Conservation (phyloP, 768 basidiomycete species). For the Tylopilus subfusipes region DNA sequence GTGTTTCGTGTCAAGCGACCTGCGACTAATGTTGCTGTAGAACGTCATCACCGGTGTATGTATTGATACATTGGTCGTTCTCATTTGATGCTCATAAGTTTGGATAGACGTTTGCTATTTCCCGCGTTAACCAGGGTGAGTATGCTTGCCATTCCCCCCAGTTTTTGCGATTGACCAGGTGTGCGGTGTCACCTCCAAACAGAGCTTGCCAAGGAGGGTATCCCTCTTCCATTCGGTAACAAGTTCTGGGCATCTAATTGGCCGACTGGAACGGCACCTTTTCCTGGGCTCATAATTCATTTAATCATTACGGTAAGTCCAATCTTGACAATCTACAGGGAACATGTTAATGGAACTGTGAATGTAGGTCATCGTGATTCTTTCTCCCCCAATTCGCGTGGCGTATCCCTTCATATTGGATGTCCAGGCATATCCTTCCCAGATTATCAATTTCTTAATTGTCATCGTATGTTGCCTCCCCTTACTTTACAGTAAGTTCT, state of each 20-base stretch:
- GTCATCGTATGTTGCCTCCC: too few relatives aligned
- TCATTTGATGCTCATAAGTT: background rate
- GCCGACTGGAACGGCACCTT: constrained; percentile 53
- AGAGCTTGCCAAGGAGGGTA: constrained; percentile 61
- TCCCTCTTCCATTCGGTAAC: constrained; percentile 58
- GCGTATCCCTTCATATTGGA: too few relatives aligned
- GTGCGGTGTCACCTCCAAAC: too few relatives aligned
- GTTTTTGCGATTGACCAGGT: too few relatives aligned
- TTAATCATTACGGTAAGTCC: constrained; percentile 47
- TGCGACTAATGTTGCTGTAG: constrained; percentile 6
- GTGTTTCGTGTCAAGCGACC: background rate
- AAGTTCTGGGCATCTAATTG: constrained; percentile 60
- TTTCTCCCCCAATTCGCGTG: constrained; percentile 56
- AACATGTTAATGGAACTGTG: background rate
- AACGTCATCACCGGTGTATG: constrained; percentile 31
- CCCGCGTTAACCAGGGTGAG: constrained; percentile 49
- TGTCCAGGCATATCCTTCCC: too few relatives aligned
- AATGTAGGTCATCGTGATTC: constrained; percentile 47
- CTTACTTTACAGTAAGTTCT: too few relatives aligned
- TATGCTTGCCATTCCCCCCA: too few relatives aligned
- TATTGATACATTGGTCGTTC: background rate
- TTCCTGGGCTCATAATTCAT: constrained; percentile 53
- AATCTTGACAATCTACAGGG: too few relatives aligned
- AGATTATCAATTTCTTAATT: too few relatives aligned
- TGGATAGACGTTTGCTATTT: constrained; percentile 43